Evolutionary conservation across 352 stramenopile genomes (phyloP).

Genomic region (Halophytophthora batemanensis): DNA sequence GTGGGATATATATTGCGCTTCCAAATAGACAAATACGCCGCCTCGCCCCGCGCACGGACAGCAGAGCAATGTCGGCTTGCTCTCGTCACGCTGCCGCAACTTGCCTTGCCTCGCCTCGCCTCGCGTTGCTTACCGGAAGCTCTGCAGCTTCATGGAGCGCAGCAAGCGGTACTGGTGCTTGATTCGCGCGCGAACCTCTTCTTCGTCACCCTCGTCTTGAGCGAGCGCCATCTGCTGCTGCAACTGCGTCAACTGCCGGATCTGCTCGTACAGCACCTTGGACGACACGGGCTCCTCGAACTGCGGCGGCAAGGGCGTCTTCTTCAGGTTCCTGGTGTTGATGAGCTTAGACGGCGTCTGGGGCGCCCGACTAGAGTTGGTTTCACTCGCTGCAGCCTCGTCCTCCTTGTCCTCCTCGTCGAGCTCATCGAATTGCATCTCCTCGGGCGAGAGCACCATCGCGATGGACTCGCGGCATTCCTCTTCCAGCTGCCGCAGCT

Average conservation of each 20-base stretch:
- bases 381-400: too few relatives aligned
- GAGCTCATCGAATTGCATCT: constrained; percentile 44
- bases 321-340: constrained; percentile 6
- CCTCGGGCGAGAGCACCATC: constrained; percentile 42
- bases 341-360: constrained; percentile 19
- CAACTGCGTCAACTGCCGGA: constrained; percentile 49
- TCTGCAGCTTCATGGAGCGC: constrained; percentile 42
- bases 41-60: too few relatives aligned
- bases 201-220: constrained; percentile 43
- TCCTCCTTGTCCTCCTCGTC: constrained; percentile 11
- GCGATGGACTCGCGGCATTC: constrained; percentile 58
- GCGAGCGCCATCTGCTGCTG: constrained; percentile 46
- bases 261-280: constrained; percentile 41
- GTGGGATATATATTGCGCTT: neutral
- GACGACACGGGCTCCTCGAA: constrained; percentile 41
- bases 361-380: too few relatives aligned
- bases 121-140: constrained; percentile 1
- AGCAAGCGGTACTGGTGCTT: constrained; percentile 60
- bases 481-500: constrained; percentile 45
- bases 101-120: too few relatives aligned
- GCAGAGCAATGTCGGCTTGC: too few relatives aligned
- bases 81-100: too few relatives aligned
- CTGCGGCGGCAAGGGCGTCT: constrained; percentile 14
- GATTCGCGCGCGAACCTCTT: constrained; percentile 46
- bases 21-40: neutral